Percentiles rank a stretch among this genome's conserved stretches.
phyloP scores from a whole-genome alignment of 2,329 filamentous ascomycete species.

The Penicillium sp. region DNA sequence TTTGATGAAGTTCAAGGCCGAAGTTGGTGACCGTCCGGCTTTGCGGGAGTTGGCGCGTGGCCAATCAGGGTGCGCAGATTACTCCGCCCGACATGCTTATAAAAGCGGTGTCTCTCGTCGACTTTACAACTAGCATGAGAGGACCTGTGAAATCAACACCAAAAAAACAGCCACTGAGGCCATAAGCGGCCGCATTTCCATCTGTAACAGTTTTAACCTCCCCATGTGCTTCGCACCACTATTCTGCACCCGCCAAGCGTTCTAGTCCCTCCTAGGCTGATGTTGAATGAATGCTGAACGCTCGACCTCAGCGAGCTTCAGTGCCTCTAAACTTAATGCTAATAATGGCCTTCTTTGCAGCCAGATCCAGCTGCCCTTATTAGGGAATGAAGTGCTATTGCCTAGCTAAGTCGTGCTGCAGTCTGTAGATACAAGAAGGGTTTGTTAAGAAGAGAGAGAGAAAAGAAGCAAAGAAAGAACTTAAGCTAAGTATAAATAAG shows the following conservation, averaged over 20 bases:
- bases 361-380: background rate
- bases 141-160: no score
- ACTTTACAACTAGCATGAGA: no score
- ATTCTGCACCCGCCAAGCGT: slow-evolving; percentile 7
- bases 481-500: no score
- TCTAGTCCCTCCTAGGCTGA: slow-evolving; percentile 2
- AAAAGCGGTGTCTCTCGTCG: background rate
- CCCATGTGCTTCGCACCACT: slow-evolving; percentile 2
- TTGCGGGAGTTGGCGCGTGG: slow-evolving; percentile 34
- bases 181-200: no score
- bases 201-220: background rate
- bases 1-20: slow-evolving; percentile 30
- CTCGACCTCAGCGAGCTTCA: slow-evolving; percentile 1
- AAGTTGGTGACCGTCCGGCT: slow-evolving; percentile 36
- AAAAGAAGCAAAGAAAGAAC: no score
- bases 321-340: background rate
- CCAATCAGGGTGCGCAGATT: slow-evolving; percentile 44
- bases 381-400: no score
- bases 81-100: slow-evolving; percentile 32
- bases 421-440: no score
- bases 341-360: background rate
- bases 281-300: background rate
- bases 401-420: no score
- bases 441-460: no score
- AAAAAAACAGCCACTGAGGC: no score